Base-by-base conservation (phyloP, 306 rosid genomes). In the Corylus americana region DNA sequence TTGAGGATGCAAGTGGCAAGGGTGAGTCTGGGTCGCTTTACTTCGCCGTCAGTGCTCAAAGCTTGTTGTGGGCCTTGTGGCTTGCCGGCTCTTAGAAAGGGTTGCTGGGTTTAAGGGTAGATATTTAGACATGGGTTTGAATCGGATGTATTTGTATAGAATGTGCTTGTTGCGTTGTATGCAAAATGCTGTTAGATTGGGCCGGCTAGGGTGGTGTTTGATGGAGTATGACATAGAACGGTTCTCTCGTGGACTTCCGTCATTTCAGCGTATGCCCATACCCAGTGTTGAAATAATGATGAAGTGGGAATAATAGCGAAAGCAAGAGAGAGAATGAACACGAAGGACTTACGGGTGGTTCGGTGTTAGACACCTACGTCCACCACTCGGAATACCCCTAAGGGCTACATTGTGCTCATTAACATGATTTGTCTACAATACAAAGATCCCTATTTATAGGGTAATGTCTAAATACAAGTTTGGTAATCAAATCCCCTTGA, bases 221-320 rank as follows among this genome's bases (percentile, higher is more conserved):
- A 92, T 81, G 49, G 83, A 37, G 67, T 90, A 45, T 22, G 55
- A 25, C 85, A 87, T 66, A 90, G 90, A 58, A 87, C 90, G 0
- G 17, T 88, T 79, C 86, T 92, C 74, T 88, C 97, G 13, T 92
- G 97, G 97, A 92, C 91, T 75, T 85, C 89, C 25, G 87, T 92
- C 25, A 88, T 92, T 81, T 92, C 91, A 2, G 94, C 94, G 69
- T 90, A 82, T 82, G 87, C 84, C 0, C 91, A 31, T 31, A 31
- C 35, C 35, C 35, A 90, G 76, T n/a, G n/a, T n/a, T n/a, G n/a
- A n/a, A n/a, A n/a, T n/a, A n/a, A n/a, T n/a, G n/a, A n/a, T n/a
- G n/a, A n/a, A n/a, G n/a, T n/a, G n/a, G n/a, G n/a, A n/a, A n/a
- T n/a, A n/a, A n/a, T n/a, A n/a, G n/a, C n/a, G n/a, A n/a, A n/a